Evolutionary conservation across 1,139 yeast species (phyloP).

Genomic region (Suhomyces yuchorum): DNA sequence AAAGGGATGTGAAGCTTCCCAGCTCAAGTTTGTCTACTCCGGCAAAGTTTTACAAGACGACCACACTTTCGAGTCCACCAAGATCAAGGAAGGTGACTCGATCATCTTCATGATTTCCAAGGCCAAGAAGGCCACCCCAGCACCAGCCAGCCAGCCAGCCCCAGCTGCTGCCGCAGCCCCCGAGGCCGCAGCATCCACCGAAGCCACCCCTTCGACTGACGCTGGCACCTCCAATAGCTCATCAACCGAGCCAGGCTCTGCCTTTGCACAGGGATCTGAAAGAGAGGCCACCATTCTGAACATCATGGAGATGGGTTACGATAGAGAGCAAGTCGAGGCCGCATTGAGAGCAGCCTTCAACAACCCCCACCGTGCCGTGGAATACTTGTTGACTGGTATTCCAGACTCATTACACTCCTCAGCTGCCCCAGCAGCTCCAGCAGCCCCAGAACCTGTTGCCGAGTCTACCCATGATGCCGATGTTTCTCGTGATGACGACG

Average conservation of each 20-base stretch:
- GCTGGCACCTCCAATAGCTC: constrained; percentile 25
- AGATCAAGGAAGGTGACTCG: constrained; percentile 86
- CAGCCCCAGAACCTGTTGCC: constrained; percentile 28
- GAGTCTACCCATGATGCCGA: constrained; percentile 25
- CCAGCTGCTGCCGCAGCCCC: constrained; percentile 16
- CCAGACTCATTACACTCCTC: constrained; percentile 62
- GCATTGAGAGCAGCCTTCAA: constrained; percentile 96
- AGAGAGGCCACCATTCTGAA: constrained; percentile 72
- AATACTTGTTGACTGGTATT: constrained; percentile 85
- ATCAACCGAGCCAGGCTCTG: constrained; percentile 26
- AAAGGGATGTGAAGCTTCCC: constrained; percentile 70
- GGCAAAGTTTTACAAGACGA: constrained; percentile 89
- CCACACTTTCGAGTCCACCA: constrained; percentile 68
- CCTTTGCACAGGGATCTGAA: constrained; percentile 64
- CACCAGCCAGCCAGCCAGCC: constrained; percentile 17
- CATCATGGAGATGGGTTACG: constrained; percentile 96
- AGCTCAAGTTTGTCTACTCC: constrained; percentile 87
- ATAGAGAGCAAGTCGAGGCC: constrained; percentile 79
- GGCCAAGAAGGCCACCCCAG: constrained; percentile 40
- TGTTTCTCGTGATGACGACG: constrained; percentile 28
- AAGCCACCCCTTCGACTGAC: constrained; percentile 6
- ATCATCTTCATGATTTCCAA: constrained; percentile 86
- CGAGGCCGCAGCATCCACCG: constrained; percentile 2
- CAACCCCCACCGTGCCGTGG: constrained; percentile 98
- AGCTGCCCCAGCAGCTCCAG: constrained; percentile 25